Base-by-base conservation (phyloP, 257 asterid genomes). In the Solanum pennellii region DNA sequence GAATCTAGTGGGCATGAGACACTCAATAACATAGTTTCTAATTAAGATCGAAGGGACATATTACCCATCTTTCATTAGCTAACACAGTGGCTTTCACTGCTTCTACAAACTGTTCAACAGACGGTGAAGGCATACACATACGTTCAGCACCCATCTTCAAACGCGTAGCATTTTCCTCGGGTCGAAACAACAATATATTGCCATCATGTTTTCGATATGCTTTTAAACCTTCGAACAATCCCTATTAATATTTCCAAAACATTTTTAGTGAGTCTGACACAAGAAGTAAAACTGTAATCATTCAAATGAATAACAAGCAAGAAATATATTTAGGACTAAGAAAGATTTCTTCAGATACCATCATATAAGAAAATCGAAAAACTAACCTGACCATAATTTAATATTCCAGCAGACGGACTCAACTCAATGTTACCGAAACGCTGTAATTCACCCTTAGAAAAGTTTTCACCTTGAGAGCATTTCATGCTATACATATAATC, bases 21-120 rank as follows among this genome's bases (percentile, higher is more conserved):
- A 47, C 68, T 47, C 69, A 80, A 18, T 29, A 49, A 47, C 29
- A 47, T 47, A 18, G n/a, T 29, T 18, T 49, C 25, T 16, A 27
- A 68, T 80, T n/a, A 68, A 52, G 18, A 35, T 25, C 13, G 84
- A 87, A 75, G 42, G 13, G n/a, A 75, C 86, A 86, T 13, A 68
- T 90, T 97, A 97, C 99, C 99, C 99, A 97, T 95, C 98, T 94
- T 89, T 96, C 92, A 74, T 97, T 97, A 31, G 99, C 98, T 76
- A 97, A 88, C 68, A 96, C 98, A 83, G 98, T 97, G 89, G 90
- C 92, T 92, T 94, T 95, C 68, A 97, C 98, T 88, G 98, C 98
- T 89, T 96, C 99, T 87, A 95, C 73, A 87, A 97, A 97, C 89
- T 96, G 99, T 87, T 95, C 95, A 83, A 96, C 98, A 45, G 97